Conservation (phyloP, 2,329 filamentous ascomycete species). For the Periconia digitata region DNA sequence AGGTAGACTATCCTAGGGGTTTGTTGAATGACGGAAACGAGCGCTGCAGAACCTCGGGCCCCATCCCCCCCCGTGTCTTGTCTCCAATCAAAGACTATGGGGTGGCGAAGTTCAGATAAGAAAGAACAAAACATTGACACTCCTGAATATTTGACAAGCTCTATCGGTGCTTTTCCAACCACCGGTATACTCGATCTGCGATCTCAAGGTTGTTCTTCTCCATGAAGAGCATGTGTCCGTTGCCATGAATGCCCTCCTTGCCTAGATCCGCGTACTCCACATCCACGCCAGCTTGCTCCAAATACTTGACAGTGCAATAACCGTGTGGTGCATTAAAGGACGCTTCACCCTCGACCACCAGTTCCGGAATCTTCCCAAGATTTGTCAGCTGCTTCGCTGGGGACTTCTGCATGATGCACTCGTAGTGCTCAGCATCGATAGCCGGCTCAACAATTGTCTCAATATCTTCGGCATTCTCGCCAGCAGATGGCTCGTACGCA, state of each 20-base stretch:
- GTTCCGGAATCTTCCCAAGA: conserved; percentile 51
- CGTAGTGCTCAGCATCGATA: conserved; percentile 25
- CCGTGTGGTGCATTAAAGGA: conserved; percentile 59
- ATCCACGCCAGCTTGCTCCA: conserved; percentile 47
- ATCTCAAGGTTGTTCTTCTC: conserved; percentile 34
- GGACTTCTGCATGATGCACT: conserved; percentile 45
- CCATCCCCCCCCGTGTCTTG: not conserved
- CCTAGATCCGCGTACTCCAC: conserved; percentile 38
- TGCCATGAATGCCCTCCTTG: conserved; percentile 66
- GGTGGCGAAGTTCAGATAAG: not conserved
- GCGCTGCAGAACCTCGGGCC: not conserved
- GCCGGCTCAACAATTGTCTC: conserved; percentile 22
- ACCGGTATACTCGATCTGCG: conserved; percentile 14
- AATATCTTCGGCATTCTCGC: conserved; percentile 20
- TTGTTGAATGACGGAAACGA: not conserved
- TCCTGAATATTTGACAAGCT: not conserved
- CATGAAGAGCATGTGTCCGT: conserved; percentile 39
- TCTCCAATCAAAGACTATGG: not conserved
- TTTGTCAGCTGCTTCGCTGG: conserved; percentile 52
- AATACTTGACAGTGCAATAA: conserved; percentile 55
- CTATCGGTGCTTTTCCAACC: conserved; percentile 10
- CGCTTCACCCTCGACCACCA: conserved; percentile 56
- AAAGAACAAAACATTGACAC: not conserved
- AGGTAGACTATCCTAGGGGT: not conserved
- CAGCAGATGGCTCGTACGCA: conserved; percentile 36